Evolutionary conservation across 2,329 filamentous ascomycete genomes (phyloP), one percentile per base, ranked within the genome.

Genomic region (Aspergillus sp.): DNA sequence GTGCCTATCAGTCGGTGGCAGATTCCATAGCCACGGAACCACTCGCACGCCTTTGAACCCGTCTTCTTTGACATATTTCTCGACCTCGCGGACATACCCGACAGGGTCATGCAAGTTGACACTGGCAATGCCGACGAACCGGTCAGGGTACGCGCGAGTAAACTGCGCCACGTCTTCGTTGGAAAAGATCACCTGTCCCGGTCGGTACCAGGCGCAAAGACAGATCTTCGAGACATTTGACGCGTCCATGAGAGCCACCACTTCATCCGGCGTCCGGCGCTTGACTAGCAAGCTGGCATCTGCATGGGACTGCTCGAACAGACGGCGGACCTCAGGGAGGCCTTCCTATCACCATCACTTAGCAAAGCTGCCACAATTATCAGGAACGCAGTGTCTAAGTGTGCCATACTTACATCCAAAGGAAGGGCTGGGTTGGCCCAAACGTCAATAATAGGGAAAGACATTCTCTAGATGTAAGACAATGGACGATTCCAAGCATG

Each of bases 1-100:
- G 49, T 64, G 60, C 38, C 50, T 24, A 51, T 64, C 62, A 3
- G 57, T 64, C 8, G 62, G 62, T 4, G 62, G 54, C n/a, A 64
- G 48, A 47, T 53, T 55, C 62, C 62, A 65, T 33, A 63, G 43
- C 62, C 62, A 64, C 10, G 63, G 62, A 9, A 65, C 62, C 20
- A 65, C 51, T 8, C 62, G 42, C 19, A 65, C 30, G 16, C 63
- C 60, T 35, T 55, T 53, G 49, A 65, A 64, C n/a, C 60, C 58
- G 50, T 65, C 61, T 4, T 51, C 52, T 22, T 58, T 58, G 16
- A 65, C 61, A 36, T 64, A 65, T 41, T 64, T 53, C 44, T 63
- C 60, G 16, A 65, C 50, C 47, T 64, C 61, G 33, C 60, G 60
- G 26, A 65, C 63, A 5, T 57, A 60, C 14, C 30, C 38, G 3